phyloP scores from a whole-genome alignment of 1,284 basidiomycete genomes.

The Trametes pubescens region DNA sequence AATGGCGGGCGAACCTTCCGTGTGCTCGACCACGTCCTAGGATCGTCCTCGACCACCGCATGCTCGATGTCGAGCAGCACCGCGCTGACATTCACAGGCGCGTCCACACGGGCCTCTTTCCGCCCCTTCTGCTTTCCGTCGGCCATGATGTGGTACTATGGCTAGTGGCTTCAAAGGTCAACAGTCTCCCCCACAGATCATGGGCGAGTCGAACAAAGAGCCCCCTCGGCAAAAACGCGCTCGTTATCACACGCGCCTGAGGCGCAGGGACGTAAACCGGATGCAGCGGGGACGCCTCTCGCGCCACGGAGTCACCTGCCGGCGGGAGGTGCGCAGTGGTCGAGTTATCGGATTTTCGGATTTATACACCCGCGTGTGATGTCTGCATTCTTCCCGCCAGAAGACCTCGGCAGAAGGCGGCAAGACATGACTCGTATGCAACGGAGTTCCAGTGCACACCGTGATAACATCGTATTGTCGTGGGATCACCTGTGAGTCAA shows the following conservation, averaged over 20 bases:
- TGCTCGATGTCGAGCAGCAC: constrained; percentile 65
- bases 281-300: not conserved
- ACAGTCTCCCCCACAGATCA: not conserved
- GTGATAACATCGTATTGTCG: not conserved
- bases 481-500: too few relatives aligned
- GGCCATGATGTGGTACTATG: not conserved
- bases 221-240: not conserved
- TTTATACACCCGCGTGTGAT: not conserved
- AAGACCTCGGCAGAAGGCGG: not conserved
- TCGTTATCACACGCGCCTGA: not conserved
- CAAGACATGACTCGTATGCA: too few relatives aligned
- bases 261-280: not conserved
- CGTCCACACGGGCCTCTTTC: not conserved
- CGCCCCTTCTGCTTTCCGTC: not conserved
- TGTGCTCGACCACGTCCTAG: constrained; percentile 72
- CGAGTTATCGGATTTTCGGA: not conserved
- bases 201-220: not conserved
- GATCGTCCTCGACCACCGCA: constrained; percentile 77
- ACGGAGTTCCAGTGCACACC: not conserved
- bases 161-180: not conserved
- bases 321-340: not conserved
- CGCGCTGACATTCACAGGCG: not conserved
- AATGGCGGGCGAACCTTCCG: constrained; percentile 62
- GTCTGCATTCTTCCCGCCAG: not conserved
- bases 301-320: not conserved